Base-by-base conservation (phyloP, 257 asterid genomes). In the Linderniella brevidens region DNA sequence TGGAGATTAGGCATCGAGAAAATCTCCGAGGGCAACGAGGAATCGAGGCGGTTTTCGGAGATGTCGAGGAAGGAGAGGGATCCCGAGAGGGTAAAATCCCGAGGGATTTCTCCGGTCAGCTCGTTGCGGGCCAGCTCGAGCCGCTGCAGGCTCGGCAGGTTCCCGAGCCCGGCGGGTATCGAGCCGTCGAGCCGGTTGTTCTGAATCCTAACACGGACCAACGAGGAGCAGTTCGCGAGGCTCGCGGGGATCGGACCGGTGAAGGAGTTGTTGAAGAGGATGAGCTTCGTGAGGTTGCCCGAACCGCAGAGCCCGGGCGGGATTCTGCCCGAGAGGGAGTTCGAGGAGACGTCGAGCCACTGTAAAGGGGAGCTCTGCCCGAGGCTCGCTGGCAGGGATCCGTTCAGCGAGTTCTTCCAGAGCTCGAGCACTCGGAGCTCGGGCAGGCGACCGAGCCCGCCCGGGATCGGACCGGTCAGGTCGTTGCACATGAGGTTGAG, bases 321-420 rank as follows among this genome's bases (percentile, higher is more conserved):
- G 46, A 84, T 64, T 59, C 75, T 76, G 39, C 92, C 93, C 1
- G 75, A 58, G 15, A 84, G 37, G 17, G 53, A 53, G 47, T 84
- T 84, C n/a, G 93, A 63, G 1, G 95, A 84, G 13, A 80, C 92
- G 37, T 84, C 95, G 39, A 84, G 40, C 90, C 84, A 67, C 47
- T 63, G 69, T 58, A 80, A 54, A 10, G 86, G 74, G 36, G 84
- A 67, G 39, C 60, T 67, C 46, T 18, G 59, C 8, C 95, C 95
- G 0, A 84, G 79, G 52, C 60, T 71, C 47, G 1, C n/a, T 0
- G 95, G 95, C 65, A 84, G 50, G 14, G 54, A 35, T 1, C 95
- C 93, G 0, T 57, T 68, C 37, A 84, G 50, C 5, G 73, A 61
- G 46, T 84, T 84, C 39, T 63, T 36, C 93, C 93, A 80, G 3